phyloP scores from a whole-genome alignment of 495 filamentous ascomycete genomes.

The Astrothelium subdiscretum region DNA sequence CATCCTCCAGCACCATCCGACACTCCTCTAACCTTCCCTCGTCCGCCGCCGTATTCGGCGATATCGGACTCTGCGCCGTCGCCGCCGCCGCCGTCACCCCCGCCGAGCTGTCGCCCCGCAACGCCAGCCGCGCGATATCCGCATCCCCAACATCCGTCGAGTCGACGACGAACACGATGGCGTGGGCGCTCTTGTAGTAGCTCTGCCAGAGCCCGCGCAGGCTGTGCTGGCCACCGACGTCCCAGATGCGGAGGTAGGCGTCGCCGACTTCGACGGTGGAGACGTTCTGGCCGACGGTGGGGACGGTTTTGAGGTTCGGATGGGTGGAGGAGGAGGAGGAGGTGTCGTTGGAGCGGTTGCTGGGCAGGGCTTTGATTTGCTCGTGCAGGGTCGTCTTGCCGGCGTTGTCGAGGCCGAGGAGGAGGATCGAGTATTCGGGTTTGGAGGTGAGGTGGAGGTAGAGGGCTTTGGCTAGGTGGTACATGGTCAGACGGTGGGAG shows the following conservation, averaged over 20 bases:
- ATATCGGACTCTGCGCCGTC: constrained; percentile 20
- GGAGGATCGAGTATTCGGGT: constrained; percentile 97
- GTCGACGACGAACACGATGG: constrained; percentile 95
- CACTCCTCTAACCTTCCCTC: constrained; percentile 74
- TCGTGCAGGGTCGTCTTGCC: constrained; percentile 98
- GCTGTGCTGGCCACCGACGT: constrained; percentile 84
- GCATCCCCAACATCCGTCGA: constrained; percentile 80
- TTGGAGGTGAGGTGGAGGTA: constrained; percentile 92
- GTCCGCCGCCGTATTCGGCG: constrained; percentile 21
- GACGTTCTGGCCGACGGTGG: constrained; percentile 96
- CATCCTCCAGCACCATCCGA: constrained; percentile 74
- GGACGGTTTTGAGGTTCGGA: constrained; percentile 59
- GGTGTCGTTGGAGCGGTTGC: constrained; percentile 46
- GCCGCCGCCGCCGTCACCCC: constrained; percentile 2
- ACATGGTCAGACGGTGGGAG: constrained; percentile 47
- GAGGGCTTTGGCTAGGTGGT: constrained; percentile 88
- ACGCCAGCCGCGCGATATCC: constrained; percentile 33
- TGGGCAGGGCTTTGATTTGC: constrained; percentile 79
- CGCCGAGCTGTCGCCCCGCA: not conserved
- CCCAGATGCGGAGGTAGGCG: constrained; percentile 97
- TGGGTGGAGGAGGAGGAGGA: constrained; percentile 38
- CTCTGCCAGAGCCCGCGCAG: constrained; percentile 89
- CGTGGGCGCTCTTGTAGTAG: constrained; percentile 88
- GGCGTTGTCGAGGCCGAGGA: constrained; percentile 94
- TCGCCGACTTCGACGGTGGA: constrained; percentile 75